These are phyloP conservation scores for Protea cynaroides DNA, from an alignment of 164 flowering plant species.

Conservation along the genomic window DNA sequence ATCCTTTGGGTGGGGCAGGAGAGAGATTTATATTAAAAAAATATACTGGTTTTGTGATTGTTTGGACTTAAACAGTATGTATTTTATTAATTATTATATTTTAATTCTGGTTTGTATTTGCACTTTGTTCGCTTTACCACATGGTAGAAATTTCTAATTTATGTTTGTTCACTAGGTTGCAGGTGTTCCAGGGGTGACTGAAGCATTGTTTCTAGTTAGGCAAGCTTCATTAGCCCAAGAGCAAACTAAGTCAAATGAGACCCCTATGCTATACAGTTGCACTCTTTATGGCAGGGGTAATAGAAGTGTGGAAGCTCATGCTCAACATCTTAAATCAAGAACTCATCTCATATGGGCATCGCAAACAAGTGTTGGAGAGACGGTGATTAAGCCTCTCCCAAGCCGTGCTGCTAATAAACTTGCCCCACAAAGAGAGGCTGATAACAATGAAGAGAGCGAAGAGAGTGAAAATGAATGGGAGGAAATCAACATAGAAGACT, in stretches of 20 bases:
- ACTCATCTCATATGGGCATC: slow-evolving; percentile 57
- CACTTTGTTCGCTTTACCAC: background rate
- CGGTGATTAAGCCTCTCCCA: slow-evolving; percentile 64
- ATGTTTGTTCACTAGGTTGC: slow-evolving; percentile 49
- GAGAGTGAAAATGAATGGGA: slow-evolving; percentile 85
- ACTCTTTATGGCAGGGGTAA: slow-evolving; percentile 73
- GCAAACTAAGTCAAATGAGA: slow-evolving; percentile 40
- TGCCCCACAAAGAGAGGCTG: slow-evolving; percentile 17
- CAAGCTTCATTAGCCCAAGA: slow-evolving; percentile 79
- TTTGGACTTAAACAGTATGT: too few species aligned
- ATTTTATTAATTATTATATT: too few species aligned
- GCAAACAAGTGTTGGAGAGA: slow-evolving; percentile 37
- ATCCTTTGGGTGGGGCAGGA: too few species aligned
- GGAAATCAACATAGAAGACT: slow-evolving; percentile 70
- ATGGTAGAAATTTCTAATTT: background rate
- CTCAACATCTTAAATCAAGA: slow-evolving; percentile 80
- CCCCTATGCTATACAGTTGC: slow-evolving; percentile 83
- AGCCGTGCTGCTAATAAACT: slow-evolving; percentile 33
- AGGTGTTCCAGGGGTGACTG: slow-evolving; percentile 96
- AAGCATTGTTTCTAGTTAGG: slow-evolving; percentile 72
- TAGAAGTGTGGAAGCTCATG: slow-evolving; percentile 85
- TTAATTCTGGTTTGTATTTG: too few species aligned
- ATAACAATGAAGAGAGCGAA: slow-evolving; percentile 41
- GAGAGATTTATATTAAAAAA: too few species aligned
- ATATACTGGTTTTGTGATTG: too few species aligned